Conservation (phyloP, 164 flowering plant species). For the Liquidambar formosana region DNA sequence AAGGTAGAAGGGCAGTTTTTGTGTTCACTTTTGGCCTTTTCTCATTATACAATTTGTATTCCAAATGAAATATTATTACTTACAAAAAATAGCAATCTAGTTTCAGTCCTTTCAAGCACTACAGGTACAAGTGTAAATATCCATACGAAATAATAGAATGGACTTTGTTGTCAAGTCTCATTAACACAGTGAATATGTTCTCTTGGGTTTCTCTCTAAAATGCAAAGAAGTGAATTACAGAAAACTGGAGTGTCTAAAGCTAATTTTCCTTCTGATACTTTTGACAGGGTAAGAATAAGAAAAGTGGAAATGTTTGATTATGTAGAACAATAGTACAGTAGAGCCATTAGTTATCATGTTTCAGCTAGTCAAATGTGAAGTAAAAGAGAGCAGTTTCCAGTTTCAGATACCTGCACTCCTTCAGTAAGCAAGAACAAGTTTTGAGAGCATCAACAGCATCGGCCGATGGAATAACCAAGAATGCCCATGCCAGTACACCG, state of each 20-base stretch:
- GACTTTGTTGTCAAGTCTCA: not conserved
- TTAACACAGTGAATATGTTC: not conserved
- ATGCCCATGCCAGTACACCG: constrained; percentile 43
- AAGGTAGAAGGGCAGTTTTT: too few relatives aligned
- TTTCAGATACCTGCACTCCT: constrained; percentile 70
- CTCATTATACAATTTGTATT: too few relatives aligned
- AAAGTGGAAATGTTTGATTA: not conserved
- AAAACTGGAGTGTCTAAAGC: not conserved
- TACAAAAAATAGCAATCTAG: not conserved
- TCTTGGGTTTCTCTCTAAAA: not conserved
- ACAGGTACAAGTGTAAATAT: not conserved
- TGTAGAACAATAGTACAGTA: not conserved
- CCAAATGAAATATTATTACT: too few relatives aligned
- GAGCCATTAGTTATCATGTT: not conserved
- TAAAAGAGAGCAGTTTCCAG: not conserved
- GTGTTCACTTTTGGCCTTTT: too few relatives aligned
- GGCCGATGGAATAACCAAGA: constrained; percentile 58
- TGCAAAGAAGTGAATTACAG: not conserved
- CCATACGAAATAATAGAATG: not conserved
- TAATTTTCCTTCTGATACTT: not conserved
- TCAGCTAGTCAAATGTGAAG: not conserved
- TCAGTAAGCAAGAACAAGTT: constrained; percentile 78
- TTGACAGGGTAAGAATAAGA: not conserved
- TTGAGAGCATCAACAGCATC: constrained; percentile 80
- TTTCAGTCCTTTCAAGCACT: not conserved